These are phyloP conservation scores for Quercus aquifolioides DNA, from an alignment of 306 rosid species.

Conservation along the genomic window DNA sequence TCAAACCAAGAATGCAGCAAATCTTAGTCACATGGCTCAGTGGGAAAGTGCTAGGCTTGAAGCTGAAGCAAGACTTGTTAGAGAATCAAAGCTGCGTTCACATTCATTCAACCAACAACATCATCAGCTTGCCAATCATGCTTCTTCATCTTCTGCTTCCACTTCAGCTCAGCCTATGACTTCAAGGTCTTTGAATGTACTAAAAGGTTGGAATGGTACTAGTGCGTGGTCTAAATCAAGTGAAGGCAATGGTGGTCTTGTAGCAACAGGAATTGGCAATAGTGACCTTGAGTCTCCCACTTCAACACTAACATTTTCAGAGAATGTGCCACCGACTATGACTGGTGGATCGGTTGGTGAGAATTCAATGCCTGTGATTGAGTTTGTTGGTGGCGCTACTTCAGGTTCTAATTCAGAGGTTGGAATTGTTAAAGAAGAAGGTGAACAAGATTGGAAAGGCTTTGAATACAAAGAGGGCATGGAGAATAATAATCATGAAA, in stretches of 20 bases:
- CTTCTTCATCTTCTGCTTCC: slow-evolving; percentile 42
- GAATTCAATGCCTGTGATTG: slow-evolving; percentile 47
- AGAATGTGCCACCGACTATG: slow-evolving; percentile 44
- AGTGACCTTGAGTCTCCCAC: slow-evolving; percentile 82
- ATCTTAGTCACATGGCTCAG: slow-evolving; percentile 97
- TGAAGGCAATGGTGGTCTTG: slow-evolving; percentile 22
- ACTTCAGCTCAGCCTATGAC: slow-evolving; percentile 23
- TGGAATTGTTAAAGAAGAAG: slow-evolving; percentile 51
- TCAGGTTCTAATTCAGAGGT: slow-evolving; percentile 45
- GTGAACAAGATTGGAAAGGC: slow-evolving; percentile 63
- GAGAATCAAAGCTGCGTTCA: slow-evolving; percentile 79
- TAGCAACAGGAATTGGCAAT: not conserved
- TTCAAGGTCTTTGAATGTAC: slow-evolving; percentile 22
- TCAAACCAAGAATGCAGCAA: slow-evolving; percentile 80
- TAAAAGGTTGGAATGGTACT: slow-evolving; percentile 39
- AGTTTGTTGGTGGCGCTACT: slow-evolving; percentile 74
- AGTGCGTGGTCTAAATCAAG: slow-evolving; percentile 42
- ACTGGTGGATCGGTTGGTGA: slow-evolving; percentile 25
- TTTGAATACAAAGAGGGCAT: slow-evolving; percentile 45
- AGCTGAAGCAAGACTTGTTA: slow-evolving; percentile 92
- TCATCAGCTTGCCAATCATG: slow-evolving; percentile 32
- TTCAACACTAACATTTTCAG: slow-evolving; percentile 70
- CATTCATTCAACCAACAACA: slow-evolving; percentile 32
- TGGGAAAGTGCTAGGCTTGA: slow-evolving; percentile 99
- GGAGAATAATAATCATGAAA: slow-evolving; percentile 8